Percentiles rank a stretch among this genome's conserved stretches.
These are phyloP conservation scores for Agaricus subrufescens DNA, from an alignment of 768 basidiomycete genomes.

Conservation along the genomic window DNA sequence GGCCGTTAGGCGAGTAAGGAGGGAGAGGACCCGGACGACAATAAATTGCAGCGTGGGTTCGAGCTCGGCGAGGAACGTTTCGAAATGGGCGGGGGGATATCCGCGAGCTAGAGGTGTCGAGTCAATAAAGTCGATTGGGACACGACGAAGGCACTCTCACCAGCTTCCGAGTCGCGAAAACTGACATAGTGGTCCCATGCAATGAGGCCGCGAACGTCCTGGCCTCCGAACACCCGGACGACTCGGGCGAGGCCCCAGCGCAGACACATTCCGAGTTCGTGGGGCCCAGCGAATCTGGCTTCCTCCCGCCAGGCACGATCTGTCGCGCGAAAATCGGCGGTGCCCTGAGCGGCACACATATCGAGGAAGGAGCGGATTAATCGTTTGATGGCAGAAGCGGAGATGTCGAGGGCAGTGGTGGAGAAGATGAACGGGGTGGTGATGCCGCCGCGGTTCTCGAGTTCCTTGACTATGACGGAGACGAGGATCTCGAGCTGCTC, in stretches of 20 bases:
- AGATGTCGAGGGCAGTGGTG: slow-evolving; percentile 81
- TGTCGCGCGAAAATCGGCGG: slow-evolving; percentile 30
- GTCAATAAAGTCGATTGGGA: slow-evolving; percentile 7
- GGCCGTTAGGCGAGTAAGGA: slow-evolving; percentile 78
- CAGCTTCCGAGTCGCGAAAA: slow-evolving; percentile 80
- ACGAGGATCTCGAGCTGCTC: slow-evolving; percentile 70
- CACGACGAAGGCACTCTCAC: slow-evolving; percentile 37
- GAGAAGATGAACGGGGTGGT: slow-evolving; percentile 92
- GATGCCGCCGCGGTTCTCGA: slow-evolving; percentile 70
- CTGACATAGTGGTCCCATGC: slow-evolving; percentile 80
- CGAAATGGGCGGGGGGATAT: slow-evolving; percentile 72
- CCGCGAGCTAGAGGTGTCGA: slow-evolving; percentile 38
- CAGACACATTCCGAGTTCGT: slow-evolving; percentile 87
- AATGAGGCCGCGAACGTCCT: slow-evolving; percentile 78
- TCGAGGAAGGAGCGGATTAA: slow-evolving; percentile 81
- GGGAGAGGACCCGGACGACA: slow-evolving; percentile 67
- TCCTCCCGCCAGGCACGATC: slow-evolving; percentile 73
- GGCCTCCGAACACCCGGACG: slow-evolving; percentile 61
- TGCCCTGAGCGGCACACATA: slow-evolving; percentile 39
- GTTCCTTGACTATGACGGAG: slow-evolving; percentile 63
- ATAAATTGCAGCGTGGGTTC: slow-evolving; percentile 53
- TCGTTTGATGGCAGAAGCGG: slow-evolving; percentile 63
- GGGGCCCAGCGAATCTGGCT: slow-evolving; percentile 75
- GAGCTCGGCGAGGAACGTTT: slow-evolving; percentile 55
- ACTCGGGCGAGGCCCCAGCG: slow-evolving; percentile 89